Conservation (phyloP, 306 rosid species). For the Rubus idaeus region DNA sequence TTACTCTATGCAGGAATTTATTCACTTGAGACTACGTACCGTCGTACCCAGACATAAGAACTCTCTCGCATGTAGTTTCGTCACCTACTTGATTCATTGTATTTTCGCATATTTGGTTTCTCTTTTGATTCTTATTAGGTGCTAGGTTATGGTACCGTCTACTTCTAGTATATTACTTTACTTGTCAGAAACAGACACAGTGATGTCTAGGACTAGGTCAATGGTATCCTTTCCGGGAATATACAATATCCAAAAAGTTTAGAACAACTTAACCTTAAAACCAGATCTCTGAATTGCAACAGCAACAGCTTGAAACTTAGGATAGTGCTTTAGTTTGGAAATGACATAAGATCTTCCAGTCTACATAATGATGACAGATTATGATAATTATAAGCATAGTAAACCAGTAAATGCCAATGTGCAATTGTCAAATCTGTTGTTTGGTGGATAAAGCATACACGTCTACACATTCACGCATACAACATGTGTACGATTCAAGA, state of each 20-base stretch:
- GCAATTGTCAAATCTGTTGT: neutral
- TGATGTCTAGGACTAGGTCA: neutral
- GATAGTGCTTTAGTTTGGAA: conserved; percentile 43
- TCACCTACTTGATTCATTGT: neutral
- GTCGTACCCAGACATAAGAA: neutral
- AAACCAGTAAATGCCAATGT: neutral
- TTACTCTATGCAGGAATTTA: neutral
- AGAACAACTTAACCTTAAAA: conserved; percentile 35
- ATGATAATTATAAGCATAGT: neutral
- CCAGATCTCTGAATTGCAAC: conserved; percentile 45
- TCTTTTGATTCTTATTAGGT: neutral
- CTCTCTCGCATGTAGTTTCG: neutral
- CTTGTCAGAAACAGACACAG: neutral
- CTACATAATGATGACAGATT: conserved; percentile 19
- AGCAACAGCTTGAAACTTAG: conserved; percentile 42
- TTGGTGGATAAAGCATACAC: neutral
- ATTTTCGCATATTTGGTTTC: neutral
- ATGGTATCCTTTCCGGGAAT: neutral
- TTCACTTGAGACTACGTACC: neutral
- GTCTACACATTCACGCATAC: neutral
- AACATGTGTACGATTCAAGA: neutral
- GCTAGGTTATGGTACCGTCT: neutral
- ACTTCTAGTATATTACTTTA: neutral
- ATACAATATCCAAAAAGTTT: neutral
- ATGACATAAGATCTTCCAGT: conserved; percentile 43